Evolutionary conservation across 2,329 filamentous ascomycete species (phyloP).

Genomic region (Phialophora macrospora): DNA sequence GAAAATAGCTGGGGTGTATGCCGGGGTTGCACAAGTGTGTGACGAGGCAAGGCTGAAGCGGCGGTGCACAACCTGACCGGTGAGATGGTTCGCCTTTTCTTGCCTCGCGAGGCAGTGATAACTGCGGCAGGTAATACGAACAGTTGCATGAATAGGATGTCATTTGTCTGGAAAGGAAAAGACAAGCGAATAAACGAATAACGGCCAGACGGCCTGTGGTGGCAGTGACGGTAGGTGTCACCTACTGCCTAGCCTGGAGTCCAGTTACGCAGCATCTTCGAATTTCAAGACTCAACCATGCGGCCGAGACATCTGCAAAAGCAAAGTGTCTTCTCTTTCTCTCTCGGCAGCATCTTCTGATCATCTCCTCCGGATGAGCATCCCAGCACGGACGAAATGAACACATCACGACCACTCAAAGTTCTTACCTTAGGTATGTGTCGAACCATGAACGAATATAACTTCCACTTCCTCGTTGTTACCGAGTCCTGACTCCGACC

Average conservation of each 20-base stretch:
- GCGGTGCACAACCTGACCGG: conserved; percentile 3
- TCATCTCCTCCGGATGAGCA: not conserved
- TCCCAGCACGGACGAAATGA: conserved; percentile 8
- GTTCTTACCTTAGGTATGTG: conserved; percentile 32
- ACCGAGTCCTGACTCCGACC: conserved; percentile 5
- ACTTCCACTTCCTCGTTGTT: not conserved
- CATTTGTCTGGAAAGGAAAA: not conserved
- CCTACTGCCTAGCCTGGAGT: not conserved
- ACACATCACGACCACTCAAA: conserved; percentile 24
- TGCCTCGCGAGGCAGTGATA: not conserved
- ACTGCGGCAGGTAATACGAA: not conserved
- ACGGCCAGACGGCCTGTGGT: not conserved
- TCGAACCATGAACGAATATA: not conserved
- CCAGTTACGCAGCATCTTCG: not conserved
- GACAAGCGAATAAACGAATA: not conserved
- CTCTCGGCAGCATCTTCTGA: not conserved
- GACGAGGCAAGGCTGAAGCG: conserved; percentile 7
- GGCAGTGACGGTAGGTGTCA: not conserved
- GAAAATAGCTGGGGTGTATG: not conserved
- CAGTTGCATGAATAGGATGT: not conserved
- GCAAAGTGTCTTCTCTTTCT: not conserved
- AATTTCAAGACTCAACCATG: not conserved
- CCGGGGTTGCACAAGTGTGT: not conserved
- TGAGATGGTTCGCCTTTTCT: not conserved
- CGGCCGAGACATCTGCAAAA: conserved; percentile 3